A percentile compares a stretch with the other conserved stretches of the same genome.
Conservation (phyloP, 176 grass and related monocot genomes). For the Eragrostis curvula region DNA sequence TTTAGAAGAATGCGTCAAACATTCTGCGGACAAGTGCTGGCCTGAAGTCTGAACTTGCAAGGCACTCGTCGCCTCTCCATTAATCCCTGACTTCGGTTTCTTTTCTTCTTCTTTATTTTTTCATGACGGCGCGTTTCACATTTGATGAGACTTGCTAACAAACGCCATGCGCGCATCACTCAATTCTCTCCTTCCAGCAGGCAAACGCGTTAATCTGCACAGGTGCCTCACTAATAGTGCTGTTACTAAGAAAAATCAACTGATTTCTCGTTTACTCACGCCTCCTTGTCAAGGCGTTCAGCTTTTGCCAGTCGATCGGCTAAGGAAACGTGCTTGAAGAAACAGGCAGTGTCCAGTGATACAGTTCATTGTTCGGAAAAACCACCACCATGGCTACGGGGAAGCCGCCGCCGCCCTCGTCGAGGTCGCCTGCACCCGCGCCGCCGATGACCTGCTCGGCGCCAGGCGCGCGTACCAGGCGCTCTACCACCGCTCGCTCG, state of each 20-base stretch:
- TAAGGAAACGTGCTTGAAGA: background rate
- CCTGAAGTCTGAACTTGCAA: too few species aligned
- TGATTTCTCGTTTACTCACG: too few species aligned
- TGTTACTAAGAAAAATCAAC: background rate
- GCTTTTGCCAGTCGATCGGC: background rate
- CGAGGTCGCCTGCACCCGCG: slow-evolving; percentile 81
- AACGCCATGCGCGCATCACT: too few species aligned
- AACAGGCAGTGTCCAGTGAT: background rate
- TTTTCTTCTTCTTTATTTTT: too few species aligned
- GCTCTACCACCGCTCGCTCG: slow-evolving; percentile 75
- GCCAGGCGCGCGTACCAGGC: slow-evolving; percentile 73
- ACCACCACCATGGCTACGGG: slow-evolving; percentile 26
- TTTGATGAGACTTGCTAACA: too few species aligned
- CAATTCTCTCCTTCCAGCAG: too few species aligned
- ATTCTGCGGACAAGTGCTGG: too few species aligned
- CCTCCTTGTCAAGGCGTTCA: background rate
- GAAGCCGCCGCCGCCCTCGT: slow-evolving; percentile 61
- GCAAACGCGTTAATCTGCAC: background rate
- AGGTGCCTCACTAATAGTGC: background rate
- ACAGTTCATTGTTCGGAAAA: too few species aligned
- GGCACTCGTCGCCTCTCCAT: too few species aligned
- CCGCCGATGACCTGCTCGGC: slow-evolving; percentile 76
- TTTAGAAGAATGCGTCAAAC: too few species aligned
- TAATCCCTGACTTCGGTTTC: too few species aligned
- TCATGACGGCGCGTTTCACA: too few species aligned